Evolutionary conservation across 139 green algal genomes (phyloP).

Genomic region (Marvania coccoides): DNA sequence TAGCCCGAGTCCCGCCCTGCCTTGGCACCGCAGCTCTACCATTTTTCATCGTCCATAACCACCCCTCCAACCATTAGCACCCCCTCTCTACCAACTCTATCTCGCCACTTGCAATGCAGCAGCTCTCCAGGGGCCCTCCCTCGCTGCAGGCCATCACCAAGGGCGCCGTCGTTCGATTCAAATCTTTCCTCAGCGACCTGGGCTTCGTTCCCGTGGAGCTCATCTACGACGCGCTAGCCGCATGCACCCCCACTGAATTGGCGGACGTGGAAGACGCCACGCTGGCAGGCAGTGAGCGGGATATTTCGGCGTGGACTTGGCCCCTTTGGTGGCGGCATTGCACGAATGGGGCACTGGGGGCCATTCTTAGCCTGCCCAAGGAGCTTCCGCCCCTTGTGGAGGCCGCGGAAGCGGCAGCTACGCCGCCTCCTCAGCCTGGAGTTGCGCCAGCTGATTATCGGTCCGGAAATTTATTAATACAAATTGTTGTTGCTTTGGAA

Average conservation of each 20-base stretch:
- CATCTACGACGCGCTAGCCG: background rate
- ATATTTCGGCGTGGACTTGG: background rate
- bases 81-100: no score
- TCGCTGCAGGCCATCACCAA: background rate
- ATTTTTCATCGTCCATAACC: no score
- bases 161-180: background rate
- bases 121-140: background rate
- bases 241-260: background rate
- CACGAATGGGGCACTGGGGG: background rate
- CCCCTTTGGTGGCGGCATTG: background rate
- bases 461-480: background rate
- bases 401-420: background rate
- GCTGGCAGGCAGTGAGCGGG: background rate
- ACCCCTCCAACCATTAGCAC: no score
- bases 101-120: no score
- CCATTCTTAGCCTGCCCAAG: background rate
- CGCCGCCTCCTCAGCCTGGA: background rate
- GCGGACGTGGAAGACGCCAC: background rate
- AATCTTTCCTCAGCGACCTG: background rate
- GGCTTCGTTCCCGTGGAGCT: background rate
- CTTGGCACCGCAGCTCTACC: no score
- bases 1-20: no score
- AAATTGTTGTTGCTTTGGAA: no score
- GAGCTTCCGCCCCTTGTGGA: background rate
- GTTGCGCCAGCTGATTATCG: background rate